phyloP scores from a whole-genome alignment of 495 filamentous ascomycete genomes.

The Penicillium cosmopolitanum region DNA sequence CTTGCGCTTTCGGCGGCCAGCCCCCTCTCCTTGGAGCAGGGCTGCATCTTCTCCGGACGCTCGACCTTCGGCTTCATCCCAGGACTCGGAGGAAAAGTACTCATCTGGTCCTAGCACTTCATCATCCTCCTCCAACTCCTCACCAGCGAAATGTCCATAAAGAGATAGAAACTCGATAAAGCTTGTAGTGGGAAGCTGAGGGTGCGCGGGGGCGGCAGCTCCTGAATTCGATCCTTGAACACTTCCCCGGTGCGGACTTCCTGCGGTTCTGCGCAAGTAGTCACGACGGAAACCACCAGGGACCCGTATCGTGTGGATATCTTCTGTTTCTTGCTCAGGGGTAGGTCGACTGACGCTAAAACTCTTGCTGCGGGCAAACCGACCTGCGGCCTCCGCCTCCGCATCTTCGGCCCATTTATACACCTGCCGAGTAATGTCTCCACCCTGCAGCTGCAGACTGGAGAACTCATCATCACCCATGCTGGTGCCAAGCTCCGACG shows the following conservation, averaged over 20 bases:
- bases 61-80: constrained; percentile 58
- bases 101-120: constrained; percentile 82
- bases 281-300: constrained; percentile 94
- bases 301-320: constrained; percentile 85
- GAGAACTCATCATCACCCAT: constrained; percentile 83
- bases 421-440: constrained; percentile 90
- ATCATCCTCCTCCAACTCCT: constrained; percentile 94
- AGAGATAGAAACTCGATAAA: constrained; percentile 94
- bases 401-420: constrained; percentile 93
- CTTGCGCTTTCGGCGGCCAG: constrained; percentile 66
- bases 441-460: constrained; percentile 86
- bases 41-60: constrained; percentile 82
- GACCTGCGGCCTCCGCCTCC: constrained; percentile 56
- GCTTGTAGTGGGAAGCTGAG: constrained; percentile 78
- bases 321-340: constrained; percentile 74
- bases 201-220: constrained; percentile 40
- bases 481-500: constrained; percentile 49
- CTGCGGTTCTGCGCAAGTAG: constrained; percentile 71
- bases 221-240: constrained; percentile 41
- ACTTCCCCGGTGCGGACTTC: constrained; percentile 58
- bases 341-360: constrained; percentile 77
- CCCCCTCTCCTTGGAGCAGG: constrained; percentile 68
- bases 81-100: constrained; percentile 76
- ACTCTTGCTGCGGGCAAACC: constrained; percentile 72
- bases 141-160: constrained; percentile 96